Percentiles rank a stretch among this genome's conserved stretches.
These are phyloP conservation scores for Suillus spraguei DNA, from an alignment of 768 basidiomycete species.

Conservation along the genomic window DNA sequence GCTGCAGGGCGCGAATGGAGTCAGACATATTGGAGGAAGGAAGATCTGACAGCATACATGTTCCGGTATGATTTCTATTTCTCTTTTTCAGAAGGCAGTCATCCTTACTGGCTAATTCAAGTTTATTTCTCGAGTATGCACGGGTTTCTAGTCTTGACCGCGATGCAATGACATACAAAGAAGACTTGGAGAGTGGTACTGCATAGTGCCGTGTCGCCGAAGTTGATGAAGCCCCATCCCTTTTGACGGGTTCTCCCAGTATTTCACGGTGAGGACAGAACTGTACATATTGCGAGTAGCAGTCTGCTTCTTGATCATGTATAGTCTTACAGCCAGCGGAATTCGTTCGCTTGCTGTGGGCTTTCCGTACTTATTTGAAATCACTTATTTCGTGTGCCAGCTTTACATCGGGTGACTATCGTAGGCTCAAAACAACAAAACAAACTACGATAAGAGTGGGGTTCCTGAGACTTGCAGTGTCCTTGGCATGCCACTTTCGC, in stretches of 20 bases:
- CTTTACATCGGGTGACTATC: too few species aligned
- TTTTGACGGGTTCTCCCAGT: neutral
- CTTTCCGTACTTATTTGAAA: too few species aligned
- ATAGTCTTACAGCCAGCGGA: too few species aligned
- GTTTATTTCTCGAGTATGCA: slow-evolving; percentile 53
- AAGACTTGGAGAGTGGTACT: neutral
- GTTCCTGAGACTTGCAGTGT: too few species aligned
- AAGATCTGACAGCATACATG: slow-evolving; percentile 61
- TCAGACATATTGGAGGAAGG: slow-evolving; percentile 55
- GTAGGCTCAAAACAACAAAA: too few species aligned
- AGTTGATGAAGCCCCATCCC: neutral
- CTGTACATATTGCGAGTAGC: too few species aligned
- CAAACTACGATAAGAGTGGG: too few species aligned
- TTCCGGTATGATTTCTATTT: slow-evolving; percentile 50
- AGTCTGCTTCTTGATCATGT: too few species aligned
- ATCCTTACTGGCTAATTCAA: slow-evolving; percentile 19
- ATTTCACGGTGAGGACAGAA: neutral
- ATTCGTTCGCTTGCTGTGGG: too few species aligned
- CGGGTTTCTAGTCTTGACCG: slow-evolving; percentile 50
- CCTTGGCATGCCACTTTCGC: too few species aligned
- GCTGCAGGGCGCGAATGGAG: slow-evolving; percentile 60
- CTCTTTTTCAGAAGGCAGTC: neutral
- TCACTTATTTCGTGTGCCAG: too few species aligned
- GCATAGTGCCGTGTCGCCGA: neutral
- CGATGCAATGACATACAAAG: slow-evolving; percentile 39